A percentile compares a stretch with the other conserved stretches of the same genome.
Evolutionary conservation across 1,284 basidiomycete genomes (phyloP).

Genomic region (Pisolithus thermaeus): DNA sequence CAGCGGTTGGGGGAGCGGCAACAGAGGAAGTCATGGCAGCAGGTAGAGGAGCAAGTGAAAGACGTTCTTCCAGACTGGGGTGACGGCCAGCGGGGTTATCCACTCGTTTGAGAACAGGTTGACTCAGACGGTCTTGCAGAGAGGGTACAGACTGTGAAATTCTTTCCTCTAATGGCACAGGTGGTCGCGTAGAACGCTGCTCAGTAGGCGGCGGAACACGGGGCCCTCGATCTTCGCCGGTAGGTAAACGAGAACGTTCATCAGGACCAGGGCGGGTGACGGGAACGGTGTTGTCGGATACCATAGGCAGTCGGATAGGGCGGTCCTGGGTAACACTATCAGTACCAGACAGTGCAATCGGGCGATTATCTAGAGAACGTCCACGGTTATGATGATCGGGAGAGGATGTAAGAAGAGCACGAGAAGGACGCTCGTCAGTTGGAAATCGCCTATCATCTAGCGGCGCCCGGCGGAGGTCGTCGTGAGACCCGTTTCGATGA

Average conservation of each 20-base stretch:
- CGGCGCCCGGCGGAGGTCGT: conserved; percentile 12
- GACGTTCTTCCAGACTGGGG: conserved; percentile 37
- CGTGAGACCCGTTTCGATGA: conserved; percentile 11
- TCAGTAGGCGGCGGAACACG: conserved; percentile 18
- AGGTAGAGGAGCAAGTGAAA: conserved; percentile 26
- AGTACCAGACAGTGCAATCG: conserved; percentile 19
- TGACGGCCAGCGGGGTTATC: conserved; percentile 20
- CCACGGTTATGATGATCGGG: conserved; percentile 16
- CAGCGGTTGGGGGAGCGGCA: background rate
- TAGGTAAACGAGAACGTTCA: conserved; percentile 13
- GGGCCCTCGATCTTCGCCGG: background rate
- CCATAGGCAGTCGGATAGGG: conserved; percentile 6
- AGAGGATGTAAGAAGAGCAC: conserved; percentile 7
- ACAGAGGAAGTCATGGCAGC: conserved; percentile 8
- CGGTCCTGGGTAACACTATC: conserved; percentile 19
- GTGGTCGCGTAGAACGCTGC: conserved; percentile 22
- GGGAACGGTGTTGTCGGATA: conserved; percentile 10
- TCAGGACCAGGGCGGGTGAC: conserved; percentile 8
- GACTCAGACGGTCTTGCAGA: conserved; percentile 33
- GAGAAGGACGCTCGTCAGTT: conserved; percentile 21
- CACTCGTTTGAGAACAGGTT: conserved; percentile 22
- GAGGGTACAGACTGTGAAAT: conserved; percentile 29
- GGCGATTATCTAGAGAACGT: conserved; percentile 24
- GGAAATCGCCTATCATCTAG: conserved; percentile 18
- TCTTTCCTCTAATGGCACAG: conserved; percentile 32